A percentile compares a stretch with the other conserved stretches of the same genome.
phyloP scores from a whole-genome alignment of 345 rosid species.

The Eucalyptus paniculata region DNA sequence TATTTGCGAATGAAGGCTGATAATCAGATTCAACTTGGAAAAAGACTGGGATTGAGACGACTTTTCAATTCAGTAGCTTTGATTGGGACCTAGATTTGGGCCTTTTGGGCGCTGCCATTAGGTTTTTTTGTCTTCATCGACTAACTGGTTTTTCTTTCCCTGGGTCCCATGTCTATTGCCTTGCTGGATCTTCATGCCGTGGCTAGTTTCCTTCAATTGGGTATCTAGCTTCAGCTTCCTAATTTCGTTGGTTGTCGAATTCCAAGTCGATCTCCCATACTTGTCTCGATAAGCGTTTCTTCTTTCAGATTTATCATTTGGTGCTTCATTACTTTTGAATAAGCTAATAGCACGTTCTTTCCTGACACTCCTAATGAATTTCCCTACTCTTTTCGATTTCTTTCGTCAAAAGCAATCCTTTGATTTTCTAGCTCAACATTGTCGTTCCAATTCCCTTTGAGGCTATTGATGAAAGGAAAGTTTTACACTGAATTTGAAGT shows the following conservation, averaged over 20 bases:
- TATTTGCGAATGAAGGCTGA: not conserved
- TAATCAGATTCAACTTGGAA: not conserved
- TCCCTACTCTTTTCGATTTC: too few species aligned
- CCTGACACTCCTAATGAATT: too few species aligned
- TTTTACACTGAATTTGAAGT: not conserved
- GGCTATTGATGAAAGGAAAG: not conserved
- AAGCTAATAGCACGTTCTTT: too few species aligned
- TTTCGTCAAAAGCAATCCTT: too few species aligned
- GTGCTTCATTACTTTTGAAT: too few species aligned
- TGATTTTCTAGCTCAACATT: too few species aligned
- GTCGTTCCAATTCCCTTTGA: not conserved
- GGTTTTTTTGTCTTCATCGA: not conserved
- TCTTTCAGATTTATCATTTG: too few species aligned
- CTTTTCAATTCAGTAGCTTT: not conserved
- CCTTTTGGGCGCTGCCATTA: not conserved
- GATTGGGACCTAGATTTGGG: not conserved
- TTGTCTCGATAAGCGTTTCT: too few species aligned
- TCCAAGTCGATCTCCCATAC: too few species aligned
- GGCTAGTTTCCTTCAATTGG: not conserved
- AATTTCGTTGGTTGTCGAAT: too few species aligned
- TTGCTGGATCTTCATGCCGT: not conserved
- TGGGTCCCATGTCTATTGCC: not conserved
- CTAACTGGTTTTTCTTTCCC: not conserved
- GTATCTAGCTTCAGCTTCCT: too few species aligned
- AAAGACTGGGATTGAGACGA: not conserved